Conservation (phyloP, 2,329 filamentous ascomycete species). For the Fusarium ramigenum region DNA sequence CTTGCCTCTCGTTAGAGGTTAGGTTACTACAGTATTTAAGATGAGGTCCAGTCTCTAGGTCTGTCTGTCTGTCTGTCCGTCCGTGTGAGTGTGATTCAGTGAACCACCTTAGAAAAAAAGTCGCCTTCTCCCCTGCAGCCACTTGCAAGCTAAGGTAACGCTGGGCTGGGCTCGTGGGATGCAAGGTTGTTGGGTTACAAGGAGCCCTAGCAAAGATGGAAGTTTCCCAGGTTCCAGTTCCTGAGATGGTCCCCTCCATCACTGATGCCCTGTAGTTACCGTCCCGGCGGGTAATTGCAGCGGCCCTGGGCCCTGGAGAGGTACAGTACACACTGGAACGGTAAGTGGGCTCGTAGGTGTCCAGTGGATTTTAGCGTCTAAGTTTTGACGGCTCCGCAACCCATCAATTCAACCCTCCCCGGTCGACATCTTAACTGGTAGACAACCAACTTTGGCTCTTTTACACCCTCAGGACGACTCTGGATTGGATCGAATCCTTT, state of each 20-base stretch:
- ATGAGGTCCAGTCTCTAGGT: background rate
- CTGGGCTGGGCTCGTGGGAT: background rate
- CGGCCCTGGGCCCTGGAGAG: background rate
- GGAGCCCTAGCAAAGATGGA: constrained; percentile 6
- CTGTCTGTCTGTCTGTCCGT: background rate
- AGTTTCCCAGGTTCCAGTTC: constrained; percentile 15
- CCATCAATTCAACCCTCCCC: background rate
- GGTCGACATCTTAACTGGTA: background rate
- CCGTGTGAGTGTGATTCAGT: constrained; percentile 25
- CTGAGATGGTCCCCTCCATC: constrained; percentile 17
- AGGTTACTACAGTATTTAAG: constrained; percentile 7
- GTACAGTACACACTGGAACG: background rate
- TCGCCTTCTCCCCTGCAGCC: constrained; percentile 19
- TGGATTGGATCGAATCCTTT: constrained; percentile 9
- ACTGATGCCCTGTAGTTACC: constrained; percentile 5
- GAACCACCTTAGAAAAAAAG: constrained; percentile 16
- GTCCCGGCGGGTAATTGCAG: constrained; percentile 30
- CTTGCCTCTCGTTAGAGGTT: background rate
- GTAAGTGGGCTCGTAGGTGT: background rate
- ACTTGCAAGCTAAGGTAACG: background rate
- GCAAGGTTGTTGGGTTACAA: constrained; percentile 1
- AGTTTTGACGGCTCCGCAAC: constrained; percentile 15
- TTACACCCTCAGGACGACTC: constrained; percentile 23
- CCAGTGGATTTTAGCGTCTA: constrained; percentile 22
- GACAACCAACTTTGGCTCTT: background rate